These are phyloP conservation scores for Stemphylium beticola DNA, from an alignment of 2,329 filamentous ascomycete species.

Conservation along the genomic window DNA sequence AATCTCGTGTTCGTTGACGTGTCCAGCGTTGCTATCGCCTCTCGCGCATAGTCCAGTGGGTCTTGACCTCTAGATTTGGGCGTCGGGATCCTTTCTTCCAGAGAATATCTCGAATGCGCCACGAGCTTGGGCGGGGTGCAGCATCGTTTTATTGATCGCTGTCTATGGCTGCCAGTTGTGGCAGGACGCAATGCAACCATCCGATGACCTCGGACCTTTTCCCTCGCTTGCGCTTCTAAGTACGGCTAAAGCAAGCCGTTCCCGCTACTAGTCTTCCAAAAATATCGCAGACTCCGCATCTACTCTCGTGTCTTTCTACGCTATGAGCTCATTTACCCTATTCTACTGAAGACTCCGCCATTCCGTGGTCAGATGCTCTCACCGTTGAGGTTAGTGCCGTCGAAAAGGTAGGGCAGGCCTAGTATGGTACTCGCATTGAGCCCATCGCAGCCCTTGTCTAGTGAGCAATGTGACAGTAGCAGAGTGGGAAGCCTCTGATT, in stretches of 20 bases:
- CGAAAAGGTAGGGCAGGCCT: constrained; percentile 26
- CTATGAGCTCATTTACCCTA: constrained; percentile 42
- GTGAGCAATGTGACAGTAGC: constrained; percentile 25
- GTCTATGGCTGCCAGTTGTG: constrained; percentile 28
- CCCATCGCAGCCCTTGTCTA: constrained; percentile 27
- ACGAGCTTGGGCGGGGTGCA: constrained; percentile 20
- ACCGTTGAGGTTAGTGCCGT: constrained; percentile 26
- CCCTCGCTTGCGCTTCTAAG: constrained; percentile 26
- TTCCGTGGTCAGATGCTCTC: constrained; percentile 38
- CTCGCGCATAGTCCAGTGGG: neutral
- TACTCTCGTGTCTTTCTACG: constrained; percentile 33
- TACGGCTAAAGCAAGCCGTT: constrained; percentile 22
- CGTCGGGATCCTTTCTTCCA: neutral
- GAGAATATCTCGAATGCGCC: constrained; percentile 15
- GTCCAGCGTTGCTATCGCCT: neutral
- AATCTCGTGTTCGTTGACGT: constrained; percentile 2
- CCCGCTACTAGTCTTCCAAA: constrained; percentile 38
- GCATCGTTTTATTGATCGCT: constrained; percentile 40
- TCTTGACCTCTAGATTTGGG: neutral
- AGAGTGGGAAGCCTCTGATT: constrained; percentile 21
- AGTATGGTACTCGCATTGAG: constrained; percentile 28
- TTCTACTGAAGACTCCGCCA: constrained; percentile 24
- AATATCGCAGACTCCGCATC: constrained; percentile 39
- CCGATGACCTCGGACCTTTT: constrained; percentile 35
- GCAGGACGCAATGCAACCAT: constrained; percentile 38